phyloP scores from a whole-genome alignment of 1,284 basidiomycete species.

The Xerocomus tenax region DNA sequence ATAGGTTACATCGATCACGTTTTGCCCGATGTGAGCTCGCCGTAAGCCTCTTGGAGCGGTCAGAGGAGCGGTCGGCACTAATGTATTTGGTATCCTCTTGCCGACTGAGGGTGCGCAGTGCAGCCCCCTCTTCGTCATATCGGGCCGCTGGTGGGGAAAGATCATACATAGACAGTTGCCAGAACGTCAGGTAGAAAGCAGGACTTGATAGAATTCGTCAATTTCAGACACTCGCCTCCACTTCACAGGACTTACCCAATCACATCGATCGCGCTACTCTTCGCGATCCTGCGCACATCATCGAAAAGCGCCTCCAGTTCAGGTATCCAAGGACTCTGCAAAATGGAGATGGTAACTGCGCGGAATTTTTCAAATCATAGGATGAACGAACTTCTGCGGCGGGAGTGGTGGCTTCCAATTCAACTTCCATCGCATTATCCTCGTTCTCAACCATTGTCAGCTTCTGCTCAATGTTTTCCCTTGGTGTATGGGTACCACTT shows the following conservation, averaged over 20 bases:
- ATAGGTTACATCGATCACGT: conserved; percentile 54
- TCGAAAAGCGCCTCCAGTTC: conserved; percentile 62
- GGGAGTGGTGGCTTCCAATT: conserved; percentile 20
- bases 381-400: conserved; percentile 20
- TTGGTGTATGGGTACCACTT: conserved; percentile 33
- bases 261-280: conserved; percentile 52
- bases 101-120: conserved; percentile 50
- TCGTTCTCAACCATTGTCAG: conserved; percentile 34
- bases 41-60: conserved; percentile 46
- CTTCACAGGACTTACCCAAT: conserved; percentile 52
- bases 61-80: conserved; percentile 57
- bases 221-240: conserved; percentile 5
- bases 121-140: conserved; percentile 62
- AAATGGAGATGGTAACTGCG: conserved; percentile 12
- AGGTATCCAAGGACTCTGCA: conserved; percentile 68
- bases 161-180: conserved; percentile 88
- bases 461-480: conserved; percentile 34
- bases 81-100: conserved; percentile 53
- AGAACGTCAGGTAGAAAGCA: conserved; percentile 88
- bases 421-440: conserved; percentile 49
- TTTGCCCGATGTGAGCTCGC: conserved; percentile 50
- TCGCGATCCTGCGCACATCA: conserved; percentile 59
- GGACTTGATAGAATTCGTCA: conserved; percentile 42
- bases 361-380: conserved; percentile 1
- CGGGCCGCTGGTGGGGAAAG: conserved; percentile 61